phyloP scores from a whole-genome alignment of 768 basidiomycete species.

The Lactarius indigo region DNA sequence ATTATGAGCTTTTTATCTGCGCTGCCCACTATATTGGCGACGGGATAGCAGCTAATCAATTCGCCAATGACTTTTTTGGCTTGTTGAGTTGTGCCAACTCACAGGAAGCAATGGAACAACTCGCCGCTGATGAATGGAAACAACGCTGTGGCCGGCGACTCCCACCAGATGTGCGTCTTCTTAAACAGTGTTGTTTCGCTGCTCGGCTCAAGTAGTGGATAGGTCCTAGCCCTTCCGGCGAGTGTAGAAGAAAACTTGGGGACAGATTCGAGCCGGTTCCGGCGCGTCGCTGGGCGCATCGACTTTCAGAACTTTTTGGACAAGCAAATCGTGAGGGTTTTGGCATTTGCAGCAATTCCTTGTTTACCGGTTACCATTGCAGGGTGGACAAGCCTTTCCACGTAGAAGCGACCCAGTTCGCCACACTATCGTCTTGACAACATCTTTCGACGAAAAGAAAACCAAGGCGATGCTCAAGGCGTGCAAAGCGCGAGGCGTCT shows the following conservation, averaged over 20 bases:
- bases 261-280: conserved; percentile 26
- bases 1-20: conserved; percentile 66
- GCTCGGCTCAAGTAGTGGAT: neutral
- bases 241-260: conserved; percentile 35
- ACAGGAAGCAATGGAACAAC: conserved; percentile 31
- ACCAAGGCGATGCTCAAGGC: conserved; percentile 63
- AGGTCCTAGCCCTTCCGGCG: conserved; percentile 18
- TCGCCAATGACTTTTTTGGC: conserved; percentile 75
- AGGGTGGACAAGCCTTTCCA: conserved; percentile 78
- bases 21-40: conserved; percentile 83
- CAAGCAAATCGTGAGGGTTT: conserved; percentile 31
- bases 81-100: conserved; percentile 45
- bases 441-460: conserved; percentile 49
- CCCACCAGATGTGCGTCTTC: conserved; percentile 20
- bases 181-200: neutral
- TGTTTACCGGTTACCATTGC: neutral
- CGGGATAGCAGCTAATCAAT: conserved; percentile 81
- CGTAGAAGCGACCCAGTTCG: conserved; percentile 41
- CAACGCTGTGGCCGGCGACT: conserved; percentile 29
- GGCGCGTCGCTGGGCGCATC: conserved; percentile 31
- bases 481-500: conserved; percentile 70
- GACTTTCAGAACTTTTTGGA: conserved; percentile 34
- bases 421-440: conserved; percentile 66
- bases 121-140: conserved; percentile 36
- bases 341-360: neutral